A percentile compares a stretch with the other conserved stretches of the same genome.
Evolutionary conservation across 495 filamentous ascomycete species (phyloP).

Genomic region (Pseudoneurospora amorphoporcata): DNA sequence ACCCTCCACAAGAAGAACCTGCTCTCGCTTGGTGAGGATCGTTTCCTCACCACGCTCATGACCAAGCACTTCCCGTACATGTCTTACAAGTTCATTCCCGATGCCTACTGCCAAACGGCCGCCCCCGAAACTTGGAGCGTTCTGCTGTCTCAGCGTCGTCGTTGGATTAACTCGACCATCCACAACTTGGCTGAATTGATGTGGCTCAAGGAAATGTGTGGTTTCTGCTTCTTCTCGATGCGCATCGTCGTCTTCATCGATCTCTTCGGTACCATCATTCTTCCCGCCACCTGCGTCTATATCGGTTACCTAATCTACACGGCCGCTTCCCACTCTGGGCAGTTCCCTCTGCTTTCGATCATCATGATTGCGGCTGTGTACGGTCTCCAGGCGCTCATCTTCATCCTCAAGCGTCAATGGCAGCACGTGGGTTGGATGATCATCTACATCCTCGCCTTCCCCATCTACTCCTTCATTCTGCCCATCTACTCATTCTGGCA

Average conservation of each 20-base stretch:
- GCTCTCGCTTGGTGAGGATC: constrained; percentile 90
- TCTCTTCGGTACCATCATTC: constrained; percentile 84
- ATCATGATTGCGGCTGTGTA: constrained; percentile 85
- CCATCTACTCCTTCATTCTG: constrained; percentile 84
- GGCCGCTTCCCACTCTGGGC: constrained; percentile 58
- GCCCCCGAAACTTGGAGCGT: constrained; percentile 91
- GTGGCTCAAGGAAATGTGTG: constrained; percentile 81
- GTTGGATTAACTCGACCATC: constrained; percentile 98
- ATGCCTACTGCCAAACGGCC: constrained; percentile 85
- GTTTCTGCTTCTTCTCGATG: constrained; percentile 99
- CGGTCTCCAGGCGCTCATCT: constrained; percentile 90
- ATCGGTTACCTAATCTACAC: constrained; percentile 81
- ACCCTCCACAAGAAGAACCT: constrained; percentile 99
- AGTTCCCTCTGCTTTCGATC: constrained; percentile 78
- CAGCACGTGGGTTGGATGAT: constrained; percentile 99
- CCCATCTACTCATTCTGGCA: constrained; percentile 99
- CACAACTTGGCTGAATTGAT: constrained; percentile 91
- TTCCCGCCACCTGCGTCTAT: constrained; percentile 85
- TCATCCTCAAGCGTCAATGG: constrained; percentile 94
- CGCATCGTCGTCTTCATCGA: constrained; percentile 95
- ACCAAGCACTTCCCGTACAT: constrained; percentile 92
- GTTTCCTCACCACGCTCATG: constrained; percentile 94
- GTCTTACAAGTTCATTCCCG: constrained; percentile 91
- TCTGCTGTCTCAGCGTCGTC: constrained; percentile 83
- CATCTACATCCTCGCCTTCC: constrained; percentile 90